Evolutionary conservation across 805 yeast species (phyloP).

Genomic region (Kuraishia floccosa): DNA sequence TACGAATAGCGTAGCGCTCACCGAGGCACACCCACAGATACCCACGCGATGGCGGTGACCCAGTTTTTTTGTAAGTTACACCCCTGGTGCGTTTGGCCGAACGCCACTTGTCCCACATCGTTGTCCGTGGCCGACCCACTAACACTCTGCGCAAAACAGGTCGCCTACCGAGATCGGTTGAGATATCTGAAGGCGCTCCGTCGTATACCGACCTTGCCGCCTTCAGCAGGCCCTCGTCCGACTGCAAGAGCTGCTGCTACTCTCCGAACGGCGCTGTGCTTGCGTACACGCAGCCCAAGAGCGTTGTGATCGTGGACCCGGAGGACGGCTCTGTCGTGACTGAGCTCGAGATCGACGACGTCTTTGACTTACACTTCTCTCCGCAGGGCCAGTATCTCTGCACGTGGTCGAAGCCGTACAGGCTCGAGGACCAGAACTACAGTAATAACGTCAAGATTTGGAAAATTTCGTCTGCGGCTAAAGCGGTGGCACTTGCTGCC

Average conservation of each 20-base stretch:
- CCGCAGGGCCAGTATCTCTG: constrained; percentile 75
- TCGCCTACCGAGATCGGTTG: constrained; percentile 47
- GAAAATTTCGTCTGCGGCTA: constrained; percentile 27
- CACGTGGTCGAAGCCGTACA: constrained; percentile 83
- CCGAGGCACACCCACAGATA: no score
- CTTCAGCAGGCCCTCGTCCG: constrained; percentile 9
- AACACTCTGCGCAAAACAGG: constrained; percentile 14
- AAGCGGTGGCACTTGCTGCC: constrained; percentile 22
- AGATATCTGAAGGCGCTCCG: constrained; percentile 38
- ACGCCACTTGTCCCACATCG: no score
- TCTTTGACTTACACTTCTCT: constrained; percentile 78
- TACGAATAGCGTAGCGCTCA: no score
- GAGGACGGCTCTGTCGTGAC: constrained; percentile 32
- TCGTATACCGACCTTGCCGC: constrained; percentile 16
- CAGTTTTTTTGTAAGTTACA: constrained; percentile 7
- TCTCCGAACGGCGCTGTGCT: constrained; percentile 58
- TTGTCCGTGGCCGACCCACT: no score
- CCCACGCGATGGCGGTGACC: constrained; percentile 4
- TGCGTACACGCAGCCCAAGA: constrained; percentile 60
- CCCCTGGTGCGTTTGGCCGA: no score
- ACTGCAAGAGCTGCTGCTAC: constrained; percentile 55
- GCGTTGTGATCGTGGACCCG: constrained; percentile 50
- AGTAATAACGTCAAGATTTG: constrained; percentile 73
- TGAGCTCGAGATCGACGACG: constrained; percentile 48
- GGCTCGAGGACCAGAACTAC: constrained; percentile 64